Conservation (phyloP, 495 filamentous ascomycete species). For the Talaromyces liani region DNA sequence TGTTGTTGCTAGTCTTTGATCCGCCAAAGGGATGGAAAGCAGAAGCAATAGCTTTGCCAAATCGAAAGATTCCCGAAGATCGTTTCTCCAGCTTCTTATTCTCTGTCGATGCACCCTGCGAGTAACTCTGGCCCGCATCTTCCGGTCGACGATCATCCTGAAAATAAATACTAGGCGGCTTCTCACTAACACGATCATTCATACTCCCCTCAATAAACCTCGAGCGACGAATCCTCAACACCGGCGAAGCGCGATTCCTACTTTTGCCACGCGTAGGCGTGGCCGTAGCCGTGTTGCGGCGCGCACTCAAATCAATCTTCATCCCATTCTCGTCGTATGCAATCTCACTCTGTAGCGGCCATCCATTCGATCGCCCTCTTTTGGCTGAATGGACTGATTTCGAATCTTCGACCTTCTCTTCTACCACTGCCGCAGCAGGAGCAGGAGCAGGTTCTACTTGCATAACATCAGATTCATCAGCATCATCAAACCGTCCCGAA, state of each 20-base stretch:
- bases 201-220: conserved; percentile 69
- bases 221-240: conserved; percentile 38
- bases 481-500: conserved; percentile 37
- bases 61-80: conserved; percentile 47
- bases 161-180: conserved; percentile 56
- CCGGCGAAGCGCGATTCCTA: neutral
- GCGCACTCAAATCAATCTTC: conserved; percentile 6
- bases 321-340: conserved; percentile 10
- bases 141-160: conserved; percentile 26
- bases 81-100: conserved; percentile 1
- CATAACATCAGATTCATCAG: conserved; percentile 22
- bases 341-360: conserved; percentile 34
- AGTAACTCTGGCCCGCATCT: neutral
- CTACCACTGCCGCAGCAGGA: neutral
- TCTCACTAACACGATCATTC: conserved; percentile 65
- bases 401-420: conserved; percentile 14
- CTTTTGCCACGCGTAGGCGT: neutral
- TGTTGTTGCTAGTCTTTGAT: conserved; percentile 19
- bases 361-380: conserved; percentile 40
- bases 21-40: conserved; percentile 42
- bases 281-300: neutral
- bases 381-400: conserved; percentile 31
- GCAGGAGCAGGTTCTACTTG: neutral
- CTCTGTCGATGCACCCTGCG: conserved; percentile 3
- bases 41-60: conserved; percentile 50